Evolutionary conservation across 2,329 filamentous ascomycete genomes (phyloP).

Genomic region (Hymenoscyphus albidus): DNA sequence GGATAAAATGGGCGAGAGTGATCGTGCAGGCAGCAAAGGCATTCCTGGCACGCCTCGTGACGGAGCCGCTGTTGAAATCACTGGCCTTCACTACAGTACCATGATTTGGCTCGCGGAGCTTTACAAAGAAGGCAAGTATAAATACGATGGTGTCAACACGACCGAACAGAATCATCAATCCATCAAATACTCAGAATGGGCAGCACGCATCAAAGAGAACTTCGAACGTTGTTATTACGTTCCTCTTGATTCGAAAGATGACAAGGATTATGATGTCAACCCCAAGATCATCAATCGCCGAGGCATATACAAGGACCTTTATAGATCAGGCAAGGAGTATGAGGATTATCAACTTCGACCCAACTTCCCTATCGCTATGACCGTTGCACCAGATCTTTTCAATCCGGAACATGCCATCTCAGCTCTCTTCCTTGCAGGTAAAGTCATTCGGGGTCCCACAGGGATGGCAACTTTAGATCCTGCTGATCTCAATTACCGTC

Average conservation of each 20-base stretch:
- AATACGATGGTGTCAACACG: slow-evolving; percentile 68
- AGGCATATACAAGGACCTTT: slow-evolving; percentile 97
- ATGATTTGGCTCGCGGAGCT: slow-evolving; percentile 74
- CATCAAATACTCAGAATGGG: slow-evolving; percentile 77
- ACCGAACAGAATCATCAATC: slow-evolving; percentile 45
- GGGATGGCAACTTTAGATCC: slow-evolving; percentile 97
- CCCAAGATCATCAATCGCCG: slow-evolving; percentile 76
- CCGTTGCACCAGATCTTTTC: slow-evolving; percentile 86
- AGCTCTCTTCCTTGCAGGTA: slow-evolving; percentile 77
- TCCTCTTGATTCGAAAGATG: slow-evolving; percentile 65
- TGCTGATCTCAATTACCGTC: slow-evolving; percentile 85
- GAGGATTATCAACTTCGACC: slow-evolving; percentile 95
- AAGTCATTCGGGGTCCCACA: slow-evolving; percentile 74
- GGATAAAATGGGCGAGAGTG: slow-evolving; percentile 99
- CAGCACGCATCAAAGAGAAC: slow-evolving; percentile 70
- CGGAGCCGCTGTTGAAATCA: slow-evolving; percentile 92
- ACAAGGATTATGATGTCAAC: slow-evolving; percentile 77
- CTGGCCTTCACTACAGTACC: slow-evolving; percentile 85
- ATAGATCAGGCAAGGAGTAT: slow-evolving; percentile 89
- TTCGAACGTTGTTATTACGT: slow-evolving; percentile 94
- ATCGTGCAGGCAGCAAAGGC: slow-evolving; percentile 85
- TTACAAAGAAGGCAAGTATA: slow-evolving; percentile 64
- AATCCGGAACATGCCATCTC: slow-evolving; percentile 71
- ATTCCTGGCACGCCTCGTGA: slow-evolving; percentile 95
- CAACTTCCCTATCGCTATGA: slow-evolving; percentile 96